Percentiles rank a stretch among this genome's conserved stretches.
Conservation (phyloP, 495 filamentous ascomycete genomes). For the Annulohypoxylon moriforme region DNA sequence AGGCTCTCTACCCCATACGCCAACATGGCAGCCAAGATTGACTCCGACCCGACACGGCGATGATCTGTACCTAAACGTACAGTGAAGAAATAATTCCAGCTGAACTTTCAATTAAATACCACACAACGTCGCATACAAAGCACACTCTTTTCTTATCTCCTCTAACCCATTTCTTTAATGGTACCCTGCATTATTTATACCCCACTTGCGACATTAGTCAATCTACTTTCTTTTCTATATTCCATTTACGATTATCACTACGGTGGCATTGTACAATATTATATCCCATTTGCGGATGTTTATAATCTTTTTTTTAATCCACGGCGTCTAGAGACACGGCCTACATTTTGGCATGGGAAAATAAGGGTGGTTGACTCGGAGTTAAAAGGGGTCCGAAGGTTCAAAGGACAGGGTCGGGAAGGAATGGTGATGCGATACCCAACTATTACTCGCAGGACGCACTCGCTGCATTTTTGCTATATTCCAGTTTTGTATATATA, state of each 20-base stretch:
- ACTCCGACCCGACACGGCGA: slow-evolving; percentile 57
- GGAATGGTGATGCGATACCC: slow-evolving; percentile 20
- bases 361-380: slow-evolving; percentile 7
- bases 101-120: neutral
- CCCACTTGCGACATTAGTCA: slow-evolving; percentile 16
- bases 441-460: slow-evolving; percentile 3
- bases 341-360: slow-evolving; percentile 15
- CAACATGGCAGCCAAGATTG: slow-evolving; percentile 61
- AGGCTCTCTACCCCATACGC: slow-evolving; percentile 57
- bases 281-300: slow-evolving; percentile 3
- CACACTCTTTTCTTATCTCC: slow-evolving; percentile 7
- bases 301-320: slow-evolving; percentile 15
- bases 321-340: slow-evolving; percentile 8
- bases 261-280: slow-evolving; percentile 24
- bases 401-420: neutral
- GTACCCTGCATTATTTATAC: slow-evolving; percentile 31
- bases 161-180: slow-evolving; percentile 3
- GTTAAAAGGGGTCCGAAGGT: slow-evolving; percentile 8
- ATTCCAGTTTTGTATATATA: slow-evolving; percentile 4
- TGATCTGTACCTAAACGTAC: slow-evolving; percentile 56
- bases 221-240: slow-evolving; percentile 7
- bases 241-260: neutral
- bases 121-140: neutral
- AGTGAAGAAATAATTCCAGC: slow-evolving; percentile 26
- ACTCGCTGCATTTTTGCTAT: neutral